Conservation (phyloP, 1,284 basidiomycete species). For the Coniophora puteana region DNA sequence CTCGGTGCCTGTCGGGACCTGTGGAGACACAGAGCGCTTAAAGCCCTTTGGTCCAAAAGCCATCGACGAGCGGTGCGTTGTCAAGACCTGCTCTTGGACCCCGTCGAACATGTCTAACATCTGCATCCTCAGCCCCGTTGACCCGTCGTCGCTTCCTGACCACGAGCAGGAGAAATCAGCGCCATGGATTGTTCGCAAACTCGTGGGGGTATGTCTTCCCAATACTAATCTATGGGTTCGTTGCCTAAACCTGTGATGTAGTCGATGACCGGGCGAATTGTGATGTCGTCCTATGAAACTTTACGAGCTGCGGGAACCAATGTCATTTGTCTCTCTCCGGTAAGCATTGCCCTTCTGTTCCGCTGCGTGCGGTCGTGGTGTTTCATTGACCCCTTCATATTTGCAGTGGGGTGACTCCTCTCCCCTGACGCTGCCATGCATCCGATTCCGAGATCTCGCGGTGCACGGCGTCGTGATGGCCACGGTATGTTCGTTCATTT, state of each 20-base stretch:
- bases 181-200: slow-evolving; percentile 62
- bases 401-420: slow-evolving; percentile 62
- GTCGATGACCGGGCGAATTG: slow-evolving; percentile 64
- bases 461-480: slow-evolving; percentile 59
- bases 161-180: slow-evolving; percentile 52
- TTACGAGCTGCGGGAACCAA: slow-evolving; percentile 56
- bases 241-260: slow-evolving; percentile 18
- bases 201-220: slow-evolving; percentile 48
- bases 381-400: neutral
- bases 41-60: too few relatives aligned
- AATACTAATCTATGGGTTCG: neutral
- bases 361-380: neutral
- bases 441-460: slow-evolving; percentile 59
- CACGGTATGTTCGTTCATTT: slow-evolving; percentile 46
- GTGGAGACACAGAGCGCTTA: too few relatives aligned
- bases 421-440: slow-evolving; percentile 59
- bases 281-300: slow-evolving; percentile 64
- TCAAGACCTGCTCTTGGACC: neutral
- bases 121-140: slow-evolving; percentile 50
- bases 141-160: slow-evolving; percentile 43
- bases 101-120: slow-evolving; percentile 23
- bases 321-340: slow-evolving; percentile 59
- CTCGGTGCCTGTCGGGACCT: too few relatives aligned
- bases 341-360: slow-evolving; percentile 23
- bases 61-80: too few relatives aligned